Evolutionary conservation across 2,329 filamentous ascomycete genomes (phyloP).

Genomic region (Diaporthe sp.): DNA sequence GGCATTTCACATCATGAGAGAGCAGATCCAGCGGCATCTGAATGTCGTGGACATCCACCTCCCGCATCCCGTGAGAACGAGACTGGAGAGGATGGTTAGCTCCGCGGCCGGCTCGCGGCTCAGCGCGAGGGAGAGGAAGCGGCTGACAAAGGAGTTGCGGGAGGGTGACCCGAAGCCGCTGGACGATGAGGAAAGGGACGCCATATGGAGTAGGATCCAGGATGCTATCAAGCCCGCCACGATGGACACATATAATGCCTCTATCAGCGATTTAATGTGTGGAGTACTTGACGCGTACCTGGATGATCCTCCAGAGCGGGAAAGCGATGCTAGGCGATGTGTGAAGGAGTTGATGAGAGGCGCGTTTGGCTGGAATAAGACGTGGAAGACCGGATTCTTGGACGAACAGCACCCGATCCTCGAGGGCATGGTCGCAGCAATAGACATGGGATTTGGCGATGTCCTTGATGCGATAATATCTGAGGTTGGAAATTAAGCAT

Average conservation of each 20-base stretch:
- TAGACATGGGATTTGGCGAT: slow-evolving; percentile 44
- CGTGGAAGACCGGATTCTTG: slow-evolving; percentile 45
- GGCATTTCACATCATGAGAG: slow-evolving; percentile 44
- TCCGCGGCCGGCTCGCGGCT: slow-evolving; percentile 12
- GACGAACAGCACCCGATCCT: slow-evolving; percentile 42
- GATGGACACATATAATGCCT: slow-evolving; percentile 44
- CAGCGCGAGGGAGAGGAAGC: slow-evolving; percentile 22
- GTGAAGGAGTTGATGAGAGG: slow-evolving; percentile 42
- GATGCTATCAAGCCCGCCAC: slow-evolving; percentile 44
- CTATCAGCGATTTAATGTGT: slow-evolving; percentile 40
- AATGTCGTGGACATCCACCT: slow-evolving; percentile 46
- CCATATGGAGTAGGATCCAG: slow-evolving; percentile 45
- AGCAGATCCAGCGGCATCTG: slow-evolving; percentile 48
- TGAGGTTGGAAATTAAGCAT: slow-evolving; percentile 1
- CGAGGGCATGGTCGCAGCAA: slow-evolving; percentile 44
- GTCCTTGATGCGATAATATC: slow-evolving; percentile 42
- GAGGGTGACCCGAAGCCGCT: slow-evolving; percentile 30
- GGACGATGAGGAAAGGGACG: slow-evolving; percentile 40
- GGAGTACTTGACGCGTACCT: slow-evolving; percentile 43
- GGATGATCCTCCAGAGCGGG: slow-evolving; percentile 41
- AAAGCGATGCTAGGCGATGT: slow-evolving; percentile 38
- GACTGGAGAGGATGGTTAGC: slow-evolving; percentile 38
- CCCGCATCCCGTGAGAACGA: slow-evolving; percentile 41
- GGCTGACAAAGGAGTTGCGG: slow-evolving; percentile 29
- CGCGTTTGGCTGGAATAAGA: slow-evolving; percentile 44